Base-by-base conservation (phyloP, 176 grass and related monocot species). In the Aegilops tauschii region DNA sequence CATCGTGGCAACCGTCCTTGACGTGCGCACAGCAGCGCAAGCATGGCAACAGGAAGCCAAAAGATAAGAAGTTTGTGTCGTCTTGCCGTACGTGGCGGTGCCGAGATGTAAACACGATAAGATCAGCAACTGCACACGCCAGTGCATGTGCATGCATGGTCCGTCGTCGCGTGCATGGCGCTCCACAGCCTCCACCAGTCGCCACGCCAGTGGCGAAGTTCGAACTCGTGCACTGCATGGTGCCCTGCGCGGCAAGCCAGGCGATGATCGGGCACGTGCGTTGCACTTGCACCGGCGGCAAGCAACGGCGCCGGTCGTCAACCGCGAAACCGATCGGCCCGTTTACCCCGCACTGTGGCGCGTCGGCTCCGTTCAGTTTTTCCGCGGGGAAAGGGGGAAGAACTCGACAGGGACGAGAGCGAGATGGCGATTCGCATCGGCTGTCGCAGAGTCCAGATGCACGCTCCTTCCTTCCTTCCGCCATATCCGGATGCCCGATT, bases 401-500 rank as follows among this genome's bases (percentile, higher is more conserved):
- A 39, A 37, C 50, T 27, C 20, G 76, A 76, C 81, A 78, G 25
- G 65, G 58, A 73, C 59, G 56, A 59, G 63, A 44, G 82, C 78
- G 42, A 73, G 65, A 56, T 34, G 34, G 25, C 65, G n/a, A 59
- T 44, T 17, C 20, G n/a, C 71, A 75, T 50, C 40, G 12, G 30
- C 40, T 85, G 44, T n/a, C 28, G 20, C 82, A 17, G 27, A 76
- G 80, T 79, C 68, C 47, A 79, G 84, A 83, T 67, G 35, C 80
- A 79, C 58, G 21, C 31, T 20, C 65, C 52, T 35, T 52, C 47
- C 44, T 47, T 47, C 45, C 12, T 52, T 73, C 64, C 74, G 28
- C 65, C 89, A 70, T 21, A 64, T 28, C 37, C 72, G 45, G 78
- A 77, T 34, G 64, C 64, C 30, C 3, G 56, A 29, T 80, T 80